A percentile compares a stretch with the other conserved stretches of the same genome.
Conservation (phyloP, 345 rosid genomes). For the Corymbia maculata region DNA sequence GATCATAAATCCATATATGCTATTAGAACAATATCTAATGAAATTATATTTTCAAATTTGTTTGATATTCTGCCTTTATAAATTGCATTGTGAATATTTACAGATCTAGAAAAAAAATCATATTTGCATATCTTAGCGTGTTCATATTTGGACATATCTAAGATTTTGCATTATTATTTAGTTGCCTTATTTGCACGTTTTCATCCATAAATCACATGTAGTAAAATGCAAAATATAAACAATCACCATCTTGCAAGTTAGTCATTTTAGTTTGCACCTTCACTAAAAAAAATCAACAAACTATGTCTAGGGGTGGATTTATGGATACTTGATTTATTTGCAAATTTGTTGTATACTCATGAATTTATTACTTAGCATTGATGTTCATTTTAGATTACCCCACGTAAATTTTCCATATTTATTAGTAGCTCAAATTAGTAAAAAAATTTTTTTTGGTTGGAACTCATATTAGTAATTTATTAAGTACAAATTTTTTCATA, state of each 20-base stretch:
- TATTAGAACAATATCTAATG: not conserved
- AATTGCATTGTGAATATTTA: not conserved
- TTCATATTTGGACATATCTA: not conserved
- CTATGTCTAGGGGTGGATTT: not conserved
- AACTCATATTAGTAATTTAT: not conserved
- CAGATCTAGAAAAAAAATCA: not conserved
- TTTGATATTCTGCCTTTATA: not conserved
- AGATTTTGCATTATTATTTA: not conserved
- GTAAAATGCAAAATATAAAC: not conserved
- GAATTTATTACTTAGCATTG: not conserved
- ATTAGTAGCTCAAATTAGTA: not conserved
- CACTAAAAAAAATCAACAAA: not conserved
- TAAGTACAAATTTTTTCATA: not conserved
- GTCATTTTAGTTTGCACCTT: not conserved
- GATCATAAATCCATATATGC: not conserved
- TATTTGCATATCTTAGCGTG: not conserved
- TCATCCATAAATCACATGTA: not conserved
- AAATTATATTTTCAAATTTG: not conserved
- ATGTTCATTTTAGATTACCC: not conserved
- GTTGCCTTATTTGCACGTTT: not conserved
- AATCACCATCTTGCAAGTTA: not conserved
- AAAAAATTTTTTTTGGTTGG: not conserved
- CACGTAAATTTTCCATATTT: not conserved
- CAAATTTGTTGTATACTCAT: not conserved
- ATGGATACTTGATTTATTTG: not conserved